Percentiles rank a stretch among this genome's conserved stretches.
These are phyloP conservation scores for Globisporangium nagaii DNA, from an alignment of 352 stramenopile species.

Conservation along the genomic window DNA sequence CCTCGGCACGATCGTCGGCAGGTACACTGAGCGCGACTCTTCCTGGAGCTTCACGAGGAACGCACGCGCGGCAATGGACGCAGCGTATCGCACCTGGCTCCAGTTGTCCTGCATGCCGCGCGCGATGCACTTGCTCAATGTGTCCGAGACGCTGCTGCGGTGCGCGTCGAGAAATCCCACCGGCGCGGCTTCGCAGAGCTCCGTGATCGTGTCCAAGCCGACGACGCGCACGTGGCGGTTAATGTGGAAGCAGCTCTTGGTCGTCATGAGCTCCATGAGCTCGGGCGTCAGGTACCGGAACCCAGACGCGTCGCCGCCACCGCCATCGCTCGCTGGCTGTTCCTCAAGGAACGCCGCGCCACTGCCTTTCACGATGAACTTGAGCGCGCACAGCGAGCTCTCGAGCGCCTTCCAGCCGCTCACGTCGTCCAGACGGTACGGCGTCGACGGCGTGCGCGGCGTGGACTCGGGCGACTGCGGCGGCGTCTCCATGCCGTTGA, in stretches of 20 bases:
- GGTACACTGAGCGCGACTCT: constrained; percentile 48
- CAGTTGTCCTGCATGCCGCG: constrained; percentile 94
- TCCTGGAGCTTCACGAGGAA: constrained; percentile 81
- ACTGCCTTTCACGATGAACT: constrained; percentile 80
- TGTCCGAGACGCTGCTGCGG: constrained; percentile 29
- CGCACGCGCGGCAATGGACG: constrained; percentile 86
- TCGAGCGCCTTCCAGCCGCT: constrained; percentile 96
- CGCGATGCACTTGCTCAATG: constrained; percentile 57
- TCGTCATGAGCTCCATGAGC: constrained; percentile 63
- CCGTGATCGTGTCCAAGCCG: constrained; percentile 81
- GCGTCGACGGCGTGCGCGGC: constrained; percentile 67
- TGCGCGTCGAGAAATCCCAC: constrained; percentile 42
- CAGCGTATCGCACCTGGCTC: constrained; percentile 95
- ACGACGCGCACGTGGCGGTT: constrained; percentile 94
- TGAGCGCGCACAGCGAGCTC: constrained; percentile 86
- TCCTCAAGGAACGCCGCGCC: constrained; percentile 56
- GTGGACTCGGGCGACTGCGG: constrained; percentile 54
- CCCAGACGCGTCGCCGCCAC: constrained; percentile 5
- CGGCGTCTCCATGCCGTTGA: constrained; percentile 72
- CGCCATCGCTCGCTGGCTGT: too few species aligned
- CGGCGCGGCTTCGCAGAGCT: constrained; percentile 42
- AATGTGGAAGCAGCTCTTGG: constrained; percentile 87
- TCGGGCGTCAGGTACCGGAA: constrained; percentile 65
- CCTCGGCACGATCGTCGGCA: constrained; percentile 84
- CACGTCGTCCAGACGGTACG: constrained; percentile 91